Evolutionary conservation across 1,139 yeast species (phyloP).

Genomic region (Geotrichum reessii): DNA sequence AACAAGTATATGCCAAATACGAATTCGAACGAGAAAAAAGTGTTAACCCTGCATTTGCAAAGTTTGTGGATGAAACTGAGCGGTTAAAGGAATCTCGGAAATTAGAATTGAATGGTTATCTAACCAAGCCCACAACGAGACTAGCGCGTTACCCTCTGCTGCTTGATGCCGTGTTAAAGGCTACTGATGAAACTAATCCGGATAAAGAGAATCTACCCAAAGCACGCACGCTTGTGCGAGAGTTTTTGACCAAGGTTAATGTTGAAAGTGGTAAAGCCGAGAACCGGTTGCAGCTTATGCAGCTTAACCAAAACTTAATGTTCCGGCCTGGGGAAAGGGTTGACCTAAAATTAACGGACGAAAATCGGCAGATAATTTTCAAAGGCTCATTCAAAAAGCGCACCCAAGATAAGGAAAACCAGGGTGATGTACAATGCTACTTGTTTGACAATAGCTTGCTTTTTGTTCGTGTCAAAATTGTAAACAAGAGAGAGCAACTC

Average conservation of each 20-base stretch:
- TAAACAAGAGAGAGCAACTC: slow-evolving; percentile 84
- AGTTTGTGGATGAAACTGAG: slow-evolving; percentile 88
- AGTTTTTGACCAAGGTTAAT: slow-evolving; percentile 73
- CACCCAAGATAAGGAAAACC: slow-evolving; percentile 69
- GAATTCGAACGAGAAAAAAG: slow-evolving; percentile 94
- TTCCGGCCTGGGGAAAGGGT: slow-evolving; percentile 83
- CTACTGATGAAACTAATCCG: slow-evolving; percentile 67
- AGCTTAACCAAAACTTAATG: slow-evolving; percentile 68
- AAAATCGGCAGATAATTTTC: slow-evolving; percentile 69
- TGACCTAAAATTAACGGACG: slow-evolving; percentile 77
- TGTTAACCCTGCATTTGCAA: slow-evolving; percentile 80
- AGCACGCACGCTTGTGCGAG: slow-evolving; percentile 72
- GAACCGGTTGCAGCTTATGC: slow-evolving; percentile 84
- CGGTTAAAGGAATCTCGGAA: slow-evolving; percentile 84
- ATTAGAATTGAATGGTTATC: slow-evolving; percentile 85
- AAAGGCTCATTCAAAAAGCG: slow-evolving; percentile 73
- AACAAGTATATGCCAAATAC: slow-evolving; percentile 90
- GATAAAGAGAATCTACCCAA: slow-evolving; percentile 67
- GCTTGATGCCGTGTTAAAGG: slow-evolving; percentile 74
- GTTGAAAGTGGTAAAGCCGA: slow-evolving; percentile 91
- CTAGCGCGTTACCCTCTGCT: slow-evolving; percentile 91
- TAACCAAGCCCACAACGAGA: slow-evolving; percentile 93
- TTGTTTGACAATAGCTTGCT: slow-evolving; percentile 82
- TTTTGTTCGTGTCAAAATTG: slow-evolving; percentile 79
- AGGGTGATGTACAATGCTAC: slow-evolving; percentile 70